A percentile compares a stretch with the other conserved stretches of the same genome.
Conservation (phyloP, 345 rosid genomes). For the Psidium guajava region DNA sequence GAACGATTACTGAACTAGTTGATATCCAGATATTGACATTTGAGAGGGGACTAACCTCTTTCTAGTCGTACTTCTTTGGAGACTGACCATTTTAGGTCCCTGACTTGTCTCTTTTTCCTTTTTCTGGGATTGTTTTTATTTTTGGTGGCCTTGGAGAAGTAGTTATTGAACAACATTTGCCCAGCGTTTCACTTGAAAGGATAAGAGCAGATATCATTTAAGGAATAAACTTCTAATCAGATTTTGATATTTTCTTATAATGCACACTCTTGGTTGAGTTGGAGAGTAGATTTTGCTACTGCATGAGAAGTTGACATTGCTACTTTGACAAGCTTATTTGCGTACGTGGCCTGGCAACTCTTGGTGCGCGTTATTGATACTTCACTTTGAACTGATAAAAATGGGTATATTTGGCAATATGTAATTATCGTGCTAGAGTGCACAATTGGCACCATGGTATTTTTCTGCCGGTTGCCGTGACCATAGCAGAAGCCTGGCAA, state of each 20-base stretch:
- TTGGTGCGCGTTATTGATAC: background rate
- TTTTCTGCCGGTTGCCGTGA: background rate
- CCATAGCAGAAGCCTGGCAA: background rate
- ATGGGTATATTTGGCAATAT: background rate
- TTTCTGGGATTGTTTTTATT: background rate
- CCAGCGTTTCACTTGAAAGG: background rate
- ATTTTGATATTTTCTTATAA: background rate
- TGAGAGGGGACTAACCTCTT: background rate
- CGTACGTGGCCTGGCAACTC: background rate
- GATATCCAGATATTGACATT: background rate
- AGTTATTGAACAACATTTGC: background rate
- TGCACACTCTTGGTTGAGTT: background rate
- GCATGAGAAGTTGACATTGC: background rate
- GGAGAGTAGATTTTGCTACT: background rate
- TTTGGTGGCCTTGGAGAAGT: background rate
- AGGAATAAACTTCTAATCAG: background rate
- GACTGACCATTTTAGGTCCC: background rate
- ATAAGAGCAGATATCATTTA: background rate
- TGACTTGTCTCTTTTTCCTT: background rate
- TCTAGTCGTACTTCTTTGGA: background rate
- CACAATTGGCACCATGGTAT: background rate
- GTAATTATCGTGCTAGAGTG: background rate
- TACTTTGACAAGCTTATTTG: background rate
- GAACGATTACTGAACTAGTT: background rate
- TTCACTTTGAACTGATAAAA: background rate